Base-by-base conservation (phyloP, 441 rosid species). In the Gossypium gossypioides region DNA sequence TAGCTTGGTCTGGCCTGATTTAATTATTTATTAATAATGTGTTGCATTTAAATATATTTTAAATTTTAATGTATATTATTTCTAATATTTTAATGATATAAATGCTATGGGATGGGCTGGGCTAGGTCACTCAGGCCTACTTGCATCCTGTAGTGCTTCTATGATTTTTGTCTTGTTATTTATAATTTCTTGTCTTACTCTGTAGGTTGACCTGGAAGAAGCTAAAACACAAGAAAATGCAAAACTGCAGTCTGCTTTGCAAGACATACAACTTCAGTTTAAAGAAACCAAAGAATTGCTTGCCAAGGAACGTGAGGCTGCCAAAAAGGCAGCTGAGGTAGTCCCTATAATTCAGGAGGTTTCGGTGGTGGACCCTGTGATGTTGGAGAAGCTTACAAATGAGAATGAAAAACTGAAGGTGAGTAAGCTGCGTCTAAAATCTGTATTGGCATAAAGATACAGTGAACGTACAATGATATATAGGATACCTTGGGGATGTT, bases 341-440 rank as follows among this genome's bases (percentile, higher is more conserved):
- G 83, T 84, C 58, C 96, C 96, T 2, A 83, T 95, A 50, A 81
- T 96, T 84, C 91, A 86, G 85, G 92, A 96, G 87, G 87, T 96
- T 82, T 87, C 93, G 21, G 92, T 90, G 52, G 86, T 87, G 81
- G 91, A 93, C 81, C 75, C 83, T 57, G 86, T 67, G 68, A 71
- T 86, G 86, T 73, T 87, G 80, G 85, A 85, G 66, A 85, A 89
- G 84, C 94, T 93, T 75, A 75, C 85, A 18, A 79, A 75, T 74
- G 98, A 93, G 88, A 96, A 90, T 86, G 94, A 93, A 82, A 86
- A 89, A 73, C 89, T 96, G 69, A 92, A 92, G 97, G 98, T 89
- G 72, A 79, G 84, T 73, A 80, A 71, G 72, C 71, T 63, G 71
- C 57, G 63, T 24, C 56, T 21, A 27, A 15, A 40, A 64, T 68